Conservation (phyloP, 345 rosid species). For the Crucihimalaya himalaica region DNA sequence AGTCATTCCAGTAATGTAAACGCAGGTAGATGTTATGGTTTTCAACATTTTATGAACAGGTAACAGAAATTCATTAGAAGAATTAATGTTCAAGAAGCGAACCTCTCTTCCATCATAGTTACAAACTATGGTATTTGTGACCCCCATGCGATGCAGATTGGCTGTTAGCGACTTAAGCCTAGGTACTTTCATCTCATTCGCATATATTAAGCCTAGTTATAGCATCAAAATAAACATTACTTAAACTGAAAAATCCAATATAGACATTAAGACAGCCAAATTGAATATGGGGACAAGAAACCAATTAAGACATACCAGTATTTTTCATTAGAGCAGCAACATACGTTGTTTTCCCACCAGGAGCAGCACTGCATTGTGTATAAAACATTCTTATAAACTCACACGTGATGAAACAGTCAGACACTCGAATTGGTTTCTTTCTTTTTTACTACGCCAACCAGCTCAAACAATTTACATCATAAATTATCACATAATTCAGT, state of each 20-base stretch:
- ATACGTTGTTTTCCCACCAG: constrained; percentile 90
- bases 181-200: constrained; percentile 84
- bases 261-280: background rate
- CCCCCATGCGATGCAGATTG: constrained; percentile 94
- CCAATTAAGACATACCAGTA: constrained; percentile 58
- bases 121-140: constrained; percentile 84
- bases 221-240: constrained; percentile 26
- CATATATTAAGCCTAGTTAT: constrained; percentile 73
- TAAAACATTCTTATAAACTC: constrained; percentile 17
- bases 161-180: constrained; percentile 90
- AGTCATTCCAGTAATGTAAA: background rate
- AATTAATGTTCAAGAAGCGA: constrained; percentile 32
- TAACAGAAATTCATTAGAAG: background rate
- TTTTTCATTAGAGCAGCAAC: constrained; percentile 85
- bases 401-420: background rate
- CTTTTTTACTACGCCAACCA: background rate
- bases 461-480: background rate
- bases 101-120: constrained; percentile 99
- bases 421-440: background rate
- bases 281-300: constrained; percentile 7
- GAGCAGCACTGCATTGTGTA: constrained; percentile 75
- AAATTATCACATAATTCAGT: background rate
- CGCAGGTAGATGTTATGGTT: background rate
- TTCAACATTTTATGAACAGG: background rate
- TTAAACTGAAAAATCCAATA: background rate